Base-by-base conservation (phyloP, 495 filamentous ascomycete genomes). In the Neurospora sp. region DNA sequence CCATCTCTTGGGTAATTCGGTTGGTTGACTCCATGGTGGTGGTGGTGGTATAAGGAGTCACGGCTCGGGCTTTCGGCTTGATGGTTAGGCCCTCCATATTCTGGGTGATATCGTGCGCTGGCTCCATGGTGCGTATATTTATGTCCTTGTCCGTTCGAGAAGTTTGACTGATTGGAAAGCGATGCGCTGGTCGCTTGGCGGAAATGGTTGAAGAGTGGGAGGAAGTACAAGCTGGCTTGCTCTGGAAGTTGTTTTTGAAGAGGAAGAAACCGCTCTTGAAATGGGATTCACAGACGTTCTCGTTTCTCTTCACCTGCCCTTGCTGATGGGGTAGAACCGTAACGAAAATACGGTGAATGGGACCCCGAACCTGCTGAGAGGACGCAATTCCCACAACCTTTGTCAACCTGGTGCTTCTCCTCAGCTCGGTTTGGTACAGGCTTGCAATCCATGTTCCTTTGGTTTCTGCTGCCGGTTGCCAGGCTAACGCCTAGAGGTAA, bases 11-110 rank as follows among this genome's bases (percentile, higher is more conserved):
- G 0, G 7, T 1, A 10, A 66, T 35, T 4, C 0, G 0, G 23
- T 35, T 5, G 6, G 27, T 35, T 66, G 54, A 66, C 54, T 66
- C 27, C 54, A 66, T 66, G 54, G 12, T 62, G 27, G 54, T 3
- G 23, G 0, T 14, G 11, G 49, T 3, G 23, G 0, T 14, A 5
- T 6, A 4, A 9, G 2, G 5, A 35, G 14, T 7, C 0, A 31
- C 0, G 23, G 12, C 27, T 8, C 3, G 27, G 54, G 14, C 5
- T 8, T 9, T 14, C 0, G 54, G 14, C 1, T 35, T 18, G 14
- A 62, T 9, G 6, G 27, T 9, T 0, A 16, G 23, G 27, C 2
- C 27, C 6, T 62, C 27, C 27, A 62, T 35, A 2, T 35, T 35
- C 14, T 35, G 27, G 0, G 54, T 35, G 2, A 35, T 9, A 9